Conservation (phyloP, 2,329 filamentous ascomycete genomes). For the Beauveria sp. region DNA sequence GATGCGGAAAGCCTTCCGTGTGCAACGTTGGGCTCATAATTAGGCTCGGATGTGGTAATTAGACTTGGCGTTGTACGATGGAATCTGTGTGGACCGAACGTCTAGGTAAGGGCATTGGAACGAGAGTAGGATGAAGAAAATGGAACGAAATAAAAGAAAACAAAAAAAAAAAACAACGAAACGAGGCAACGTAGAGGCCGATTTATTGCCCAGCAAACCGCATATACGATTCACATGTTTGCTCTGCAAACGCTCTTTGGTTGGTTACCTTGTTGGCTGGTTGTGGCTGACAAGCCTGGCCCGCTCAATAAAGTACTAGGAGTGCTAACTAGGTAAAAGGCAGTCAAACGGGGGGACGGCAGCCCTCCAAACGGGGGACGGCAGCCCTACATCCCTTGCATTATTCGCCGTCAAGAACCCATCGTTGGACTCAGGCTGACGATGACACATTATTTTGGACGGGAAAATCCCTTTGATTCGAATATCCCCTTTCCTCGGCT, state of each 20-base stretch:
- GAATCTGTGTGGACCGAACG: too few relatives aligned
- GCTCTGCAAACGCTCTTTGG: not conserved
- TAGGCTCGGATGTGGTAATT: too few relatives aligned
- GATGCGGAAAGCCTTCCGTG: too few relatives aligned
- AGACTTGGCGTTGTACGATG: too few relatives aligned
- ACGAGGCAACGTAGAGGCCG: not conserved
- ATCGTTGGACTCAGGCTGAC: not conserved
- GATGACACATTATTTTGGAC: not conserved
- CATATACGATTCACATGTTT: not conserved
- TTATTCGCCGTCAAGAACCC: not conserved
- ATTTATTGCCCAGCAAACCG: not conserved
- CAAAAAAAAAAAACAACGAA: not conserved
- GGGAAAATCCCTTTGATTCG: too few relatives aligned
- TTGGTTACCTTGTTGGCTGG: not conserved
- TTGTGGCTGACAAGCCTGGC: not conserved
- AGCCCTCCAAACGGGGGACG: not conserved
- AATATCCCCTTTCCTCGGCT: too few relatives aligned
- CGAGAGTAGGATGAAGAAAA: too few relatives aligned
- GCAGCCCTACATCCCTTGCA: not conserved
- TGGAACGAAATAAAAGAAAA: not conserved
- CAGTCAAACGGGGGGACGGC: not conserved
- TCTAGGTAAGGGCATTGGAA: too few relatives aligned
- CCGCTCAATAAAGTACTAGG: not conserved
- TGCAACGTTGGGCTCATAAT: too few relatives aligned
- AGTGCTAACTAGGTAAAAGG: too few relatives aligned